These are phyloP conservation scores for Strobilomyces confusus DNA, from an alignment of 768 basidiomycete genomes.

Conservation along the genomic window DNA sequence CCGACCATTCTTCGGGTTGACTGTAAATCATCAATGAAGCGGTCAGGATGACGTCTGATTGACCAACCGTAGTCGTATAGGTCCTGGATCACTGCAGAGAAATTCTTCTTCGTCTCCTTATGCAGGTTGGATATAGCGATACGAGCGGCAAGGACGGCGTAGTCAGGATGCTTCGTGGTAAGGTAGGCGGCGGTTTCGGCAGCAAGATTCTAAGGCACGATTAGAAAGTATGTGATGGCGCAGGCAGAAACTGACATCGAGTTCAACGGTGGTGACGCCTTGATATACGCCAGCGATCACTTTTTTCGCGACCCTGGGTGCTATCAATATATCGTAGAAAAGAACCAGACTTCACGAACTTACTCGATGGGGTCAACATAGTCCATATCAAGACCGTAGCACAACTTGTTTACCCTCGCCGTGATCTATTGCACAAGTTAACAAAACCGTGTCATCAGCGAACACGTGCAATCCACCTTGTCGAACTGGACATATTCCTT, in stretches of 20 bases:
- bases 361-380: conserved; percentile 90
- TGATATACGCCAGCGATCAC: conserved; percentile 92
- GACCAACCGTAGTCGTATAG: conserved; percentile 79
- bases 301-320: conserved; percentile 76
- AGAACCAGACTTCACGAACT: neutral
- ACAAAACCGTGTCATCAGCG: conserved; percentile 12
- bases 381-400: conserved; percentile 91
- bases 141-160: conserved; percentile 95
- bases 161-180: conserved; percentile 96
- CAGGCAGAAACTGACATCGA: conserved; percentile 64
- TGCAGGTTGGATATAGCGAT: conserved; percentile 98
- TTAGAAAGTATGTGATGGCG: conserved; percentile 4
- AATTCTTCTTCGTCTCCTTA: conserved; percentile 98
- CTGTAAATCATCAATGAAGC: conserved; percentile 32
- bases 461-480: conserved; percentile 51
- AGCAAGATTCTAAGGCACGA: conserved; percentile 71
- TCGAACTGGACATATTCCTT: conserved; percentile 94
- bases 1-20: conserved; percentile 92
- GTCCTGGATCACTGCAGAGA: conserved; percentile 89
- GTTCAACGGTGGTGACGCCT: conserved; percentile 95
- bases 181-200: conserved; percentile 97
- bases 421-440: conserved; percentile 58
- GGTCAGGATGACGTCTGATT: neutral
- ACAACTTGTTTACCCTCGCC: conserved; percentile 82
- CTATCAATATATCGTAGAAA: conserved; percentile 2